Conservation (phyloP, 202 grass and related monocot genomes). For the Zoysia matrella region DNA sequence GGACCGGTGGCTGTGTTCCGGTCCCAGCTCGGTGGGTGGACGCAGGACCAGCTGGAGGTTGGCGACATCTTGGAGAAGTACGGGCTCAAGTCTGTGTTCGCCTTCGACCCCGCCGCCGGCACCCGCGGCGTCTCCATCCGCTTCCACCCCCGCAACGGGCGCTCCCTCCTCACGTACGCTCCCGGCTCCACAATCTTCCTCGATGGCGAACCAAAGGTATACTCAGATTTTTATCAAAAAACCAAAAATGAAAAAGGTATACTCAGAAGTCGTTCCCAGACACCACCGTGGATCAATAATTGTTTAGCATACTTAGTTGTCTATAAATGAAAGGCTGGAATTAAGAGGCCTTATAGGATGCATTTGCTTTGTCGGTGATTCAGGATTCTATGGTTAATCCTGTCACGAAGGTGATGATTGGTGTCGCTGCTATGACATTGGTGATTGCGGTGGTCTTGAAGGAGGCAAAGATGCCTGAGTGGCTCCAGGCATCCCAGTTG, state of each 20-base stretch:
- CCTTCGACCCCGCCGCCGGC: constrained; percentile 64
- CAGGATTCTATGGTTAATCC: constrained; percentile 94
- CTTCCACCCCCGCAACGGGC: constrained; percentile 80
- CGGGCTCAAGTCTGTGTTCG: constrained; percentile 84
- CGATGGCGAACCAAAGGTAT: constrained; percentile 93
- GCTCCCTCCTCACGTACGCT: constrained; percentile 79
- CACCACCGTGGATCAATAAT: neutral
- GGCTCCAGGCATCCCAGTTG: constrained; percentile 58
- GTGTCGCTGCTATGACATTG: constrained; percentile 48
- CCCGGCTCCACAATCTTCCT: constrained; percentile 64
- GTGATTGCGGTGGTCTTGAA: constrained; percentile 65
- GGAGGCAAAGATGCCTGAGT: constrained; percentile 71
- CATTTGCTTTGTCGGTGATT: constrained; percentile 33
- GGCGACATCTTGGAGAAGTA: constrained; percentile 87
- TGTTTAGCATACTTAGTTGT: neutral
- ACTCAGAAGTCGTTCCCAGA: too few relatives aligned
- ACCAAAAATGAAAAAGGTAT: too few relatives aligned
- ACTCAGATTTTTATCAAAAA: neutral
- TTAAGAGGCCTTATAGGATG: neutral
- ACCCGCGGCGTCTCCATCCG: constrained; percentile 73
- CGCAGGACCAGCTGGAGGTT: constrained; percentile 90
- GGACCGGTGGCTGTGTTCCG: constrained; percentile 75
- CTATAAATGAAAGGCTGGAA: neutral
- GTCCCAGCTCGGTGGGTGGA: constrained; percentile 74
- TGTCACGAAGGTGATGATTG: constrained; percentile 80